Conservation (phyloP, 2,329 filamentous ascomycete species). For the Penicillium decumbens region DNA sequence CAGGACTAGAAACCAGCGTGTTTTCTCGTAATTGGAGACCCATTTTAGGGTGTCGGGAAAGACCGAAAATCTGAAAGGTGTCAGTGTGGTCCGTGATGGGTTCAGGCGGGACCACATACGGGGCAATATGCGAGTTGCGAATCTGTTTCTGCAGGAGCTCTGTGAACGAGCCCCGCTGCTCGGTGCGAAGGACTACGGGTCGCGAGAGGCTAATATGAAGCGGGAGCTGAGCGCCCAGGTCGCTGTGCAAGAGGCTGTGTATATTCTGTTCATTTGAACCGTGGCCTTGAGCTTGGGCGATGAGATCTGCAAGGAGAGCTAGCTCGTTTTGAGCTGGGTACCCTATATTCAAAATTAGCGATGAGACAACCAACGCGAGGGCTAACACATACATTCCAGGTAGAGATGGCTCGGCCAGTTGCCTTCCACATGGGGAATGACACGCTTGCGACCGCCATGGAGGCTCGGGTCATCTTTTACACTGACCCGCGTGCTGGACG, state of each 20-base stretch:
- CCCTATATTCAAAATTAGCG: slow-evolving; percentile 27
- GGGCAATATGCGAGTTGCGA: slow-evolving; percentile 38
- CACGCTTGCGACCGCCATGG: slow-evolving; percentile 77
- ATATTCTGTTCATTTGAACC: slow-evolving; percentile 42
- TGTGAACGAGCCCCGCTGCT: slow-evolving; percentile 67
- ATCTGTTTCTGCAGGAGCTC: slow-evolving; percentile 49
- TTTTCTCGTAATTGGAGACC: slow-evolving; percentile 63
- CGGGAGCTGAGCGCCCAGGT: slow-evolving; percentile 71
- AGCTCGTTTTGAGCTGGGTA: slow-evolving; percentile 38
- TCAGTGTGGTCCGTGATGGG: not conserved
- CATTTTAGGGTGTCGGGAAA: slow-evolving; percentile 52
- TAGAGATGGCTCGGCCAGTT: slow-evolving; percentile 94
- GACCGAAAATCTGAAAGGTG: slow-evolving; percentile 43
- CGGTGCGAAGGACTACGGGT: slow-evolving; percentile 67
- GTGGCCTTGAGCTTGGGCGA: slow-evolving; percentile 26
- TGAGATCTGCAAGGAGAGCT: slow-evolving; percentile 27
- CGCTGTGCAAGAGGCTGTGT: slow-evolving; percentile 67
- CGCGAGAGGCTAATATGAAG: slow-evolving; percentile 89
- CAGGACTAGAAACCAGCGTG: slow-evolving; percentile 80
- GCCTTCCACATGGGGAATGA: slow-evolving; percentile 77
- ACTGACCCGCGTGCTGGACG: slow-evolving; percentile 71
- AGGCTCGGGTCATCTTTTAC: slow-evolving; percentile 75
- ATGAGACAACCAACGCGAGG: not conserved
- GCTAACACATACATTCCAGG: slow-evolving; percentile 71
- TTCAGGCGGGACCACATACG: slow-evolving; percentile 38